Conservation (phyloP, 441 rosid species). For the Mallotus japonicus region DNA sequence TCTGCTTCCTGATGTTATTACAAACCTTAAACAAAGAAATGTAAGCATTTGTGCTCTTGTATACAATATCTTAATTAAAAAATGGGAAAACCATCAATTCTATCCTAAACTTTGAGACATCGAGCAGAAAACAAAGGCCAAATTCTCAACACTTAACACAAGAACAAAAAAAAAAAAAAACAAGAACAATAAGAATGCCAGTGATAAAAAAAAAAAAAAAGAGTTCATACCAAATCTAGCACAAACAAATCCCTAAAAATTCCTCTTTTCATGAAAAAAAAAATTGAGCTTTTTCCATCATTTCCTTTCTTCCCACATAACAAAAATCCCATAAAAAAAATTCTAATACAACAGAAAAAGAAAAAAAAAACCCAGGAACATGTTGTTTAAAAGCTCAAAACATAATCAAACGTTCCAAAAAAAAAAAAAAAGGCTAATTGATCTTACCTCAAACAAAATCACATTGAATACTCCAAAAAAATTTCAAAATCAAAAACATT, state of each 20-base stretch:
- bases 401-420: not conserved
- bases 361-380: not conserved
- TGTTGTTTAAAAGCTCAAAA: not conserved
- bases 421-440: not conserved
- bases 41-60: too few species aligned
- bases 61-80: too few species aligned
- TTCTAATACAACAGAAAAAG: not conserved
- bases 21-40: too few species aligned
- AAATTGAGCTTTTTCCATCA: not conserved
- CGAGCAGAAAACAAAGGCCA: too few species aligned
- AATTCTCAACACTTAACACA: too few species aligned
- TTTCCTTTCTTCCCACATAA: constrained; percentile 10
- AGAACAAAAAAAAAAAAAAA: too few species aligned
- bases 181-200: too few species aligned
- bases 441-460: constrained; percentile 29
- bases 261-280: not conserved
- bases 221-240: not conserved
- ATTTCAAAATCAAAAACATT: constrained; percentile 19
- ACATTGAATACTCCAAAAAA: not conserved
- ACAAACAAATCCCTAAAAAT: not conserved
- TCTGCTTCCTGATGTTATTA: too few species aligned
- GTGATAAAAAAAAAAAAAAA: too few species aligned
- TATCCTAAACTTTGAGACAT: too few species aligned
- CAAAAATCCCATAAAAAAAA: constrained; percentile 6
- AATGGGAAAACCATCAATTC: too few species aligned